A percentile compares a stretch with the other conserved stretches of the same genome.
These are phyloP conservation scores for Pythium sukuiense DNA, from an alignment of 352 stramenopile species.

Conservation along the genomic window DNA sequence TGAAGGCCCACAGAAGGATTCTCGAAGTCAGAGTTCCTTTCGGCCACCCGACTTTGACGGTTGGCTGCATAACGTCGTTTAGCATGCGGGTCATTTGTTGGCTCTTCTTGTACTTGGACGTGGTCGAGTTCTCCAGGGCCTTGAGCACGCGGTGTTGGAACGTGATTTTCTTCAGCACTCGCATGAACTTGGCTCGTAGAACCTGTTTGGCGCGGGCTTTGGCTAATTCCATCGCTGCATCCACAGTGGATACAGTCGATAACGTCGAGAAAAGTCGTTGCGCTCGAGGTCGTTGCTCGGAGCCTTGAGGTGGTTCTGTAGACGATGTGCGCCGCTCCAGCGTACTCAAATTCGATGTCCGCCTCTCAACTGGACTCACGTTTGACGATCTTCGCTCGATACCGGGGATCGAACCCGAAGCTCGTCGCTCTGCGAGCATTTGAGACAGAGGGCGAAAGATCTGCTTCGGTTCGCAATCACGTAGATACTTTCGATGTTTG, in stretches of 20 bases:
- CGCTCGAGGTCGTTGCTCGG: not conserved
- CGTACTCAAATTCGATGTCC: slow-evolving; percentile 3
- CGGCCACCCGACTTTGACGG: slow-evolving; percentile 30
- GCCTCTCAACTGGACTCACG: slow-evolving; percentile 2
- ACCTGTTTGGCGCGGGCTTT: slow-evolving; percentile 17
- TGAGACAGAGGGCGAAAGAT: slow-evolving; percentile 5
- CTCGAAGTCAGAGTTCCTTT: slow-evolving; percentile 44
- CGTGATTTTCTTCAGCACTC: slow-evolving; percentile 44
- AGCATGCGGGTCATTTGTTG: slow-evolving; percentile 31
- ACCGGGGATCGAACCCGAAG: slow-evolving; percentile 2
- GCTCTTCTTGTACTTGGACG: slow-evolving; percentile 42
- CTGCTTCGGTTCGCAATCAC: slow-evolving; percentile 24
- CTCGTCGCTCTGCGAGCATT: slow-evolving; percentile 12
- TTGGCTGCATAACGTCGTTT: slow-evolving; percentile 25
- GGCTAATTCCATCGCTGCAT: slow-evolving; percentile 11
- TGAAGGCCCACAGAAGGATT: slow-evolving; percentile 56
- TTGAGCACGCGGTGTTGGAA: slow-evolving; percentile 48
- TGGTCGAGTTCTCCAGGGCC: slow-evolving; percentile 32
- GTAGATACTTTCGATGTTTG: slow-evolving; percentile 7
- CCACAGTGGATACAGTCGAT: slow-evolving; percentile 2
- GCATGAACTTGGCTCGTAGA: slow-evolving; percentile 29
- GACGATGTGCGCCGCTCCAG: not conserved
- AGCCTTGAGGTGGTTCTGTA: not conserved
- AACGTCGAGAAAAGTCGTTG: slow-evolving; percentile 13
- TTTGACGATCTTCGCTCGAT: not conserved